Percentiles rank a stretch among this genome's conserved stretches.
Evolutionary conservation across 306 rosid genomes (phyloP).

Genomic region (Dalbergia cultrata): DNA sequence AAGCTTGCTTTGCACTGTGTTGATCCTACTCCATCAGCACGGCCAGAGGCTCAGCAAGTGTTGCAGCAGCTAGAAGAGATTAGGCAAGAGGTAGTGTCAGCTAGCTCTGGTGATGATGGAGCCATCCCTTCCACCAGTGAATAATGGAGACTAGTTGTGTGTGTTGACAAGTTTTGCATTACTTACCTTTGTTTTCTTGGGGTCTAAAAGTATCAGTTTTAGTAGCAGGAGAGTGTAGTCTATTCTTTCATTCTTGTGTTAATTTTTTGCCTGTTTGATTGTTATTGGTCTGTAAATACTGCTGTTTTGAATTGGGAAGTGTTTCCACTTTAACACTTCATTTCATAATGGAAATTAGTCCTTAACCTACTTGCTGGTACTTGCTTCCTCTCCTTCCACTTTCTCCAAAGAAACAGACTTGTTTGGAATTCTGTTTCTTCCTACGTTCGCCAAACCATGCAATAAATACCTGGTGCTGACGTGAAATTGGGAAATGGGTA

Average conservation of each 20-base stretch:
- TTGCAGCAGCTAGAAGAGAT: constrained; percentile 88
- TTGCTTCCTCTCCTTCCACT: too few relatives aligned
- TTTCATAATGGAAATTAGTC: constrained; percentile 27
- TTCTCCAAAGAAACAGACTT: too few relatives aligned
- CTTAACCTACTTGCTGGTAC: not conserved
- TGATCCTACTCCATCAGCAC: constrained; percentile 92
- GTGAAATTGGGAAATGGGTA: not conserved
- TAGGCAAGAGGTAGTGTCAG: constrained; percentile 59
- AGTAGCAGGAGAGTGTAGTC: constrained; percentile 16
- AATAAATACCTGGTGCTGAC: not conserved
- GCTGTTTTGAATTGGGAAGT: constrained; percentile 31
- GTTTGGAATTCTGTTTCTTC: constrained; percentile 15
- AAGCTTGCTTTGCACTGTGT: constrained; percentile 97
- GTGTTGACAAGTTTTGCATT: constrained; percentile 23
- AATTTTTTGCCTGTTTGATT: constrained; percentile 50
- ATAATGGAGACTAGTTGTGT: constrained; percentile 3
- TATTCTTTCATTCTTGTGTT: constrained; percentile 80
- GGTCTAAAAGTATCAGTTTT: constrained; percentile 12
- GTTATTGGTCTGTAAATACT: constrained; percentile 54
- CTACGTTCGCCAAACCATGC: not conserved
- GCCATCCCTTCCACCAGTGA: constrained; percentile 67
- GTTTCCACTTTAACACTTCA: constrained; percentile 52
- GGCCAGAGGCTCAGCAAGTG: constrained; percentile 80
- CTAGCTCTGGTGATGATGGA: constrained; percentile 68
- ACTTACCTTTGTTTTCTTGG: not conserved